Evolutionary conservation across 2,329 filamentous ascomycete genomes (phyloP).

Genomic region (Penicillium fuscoglaucum): DNA sequence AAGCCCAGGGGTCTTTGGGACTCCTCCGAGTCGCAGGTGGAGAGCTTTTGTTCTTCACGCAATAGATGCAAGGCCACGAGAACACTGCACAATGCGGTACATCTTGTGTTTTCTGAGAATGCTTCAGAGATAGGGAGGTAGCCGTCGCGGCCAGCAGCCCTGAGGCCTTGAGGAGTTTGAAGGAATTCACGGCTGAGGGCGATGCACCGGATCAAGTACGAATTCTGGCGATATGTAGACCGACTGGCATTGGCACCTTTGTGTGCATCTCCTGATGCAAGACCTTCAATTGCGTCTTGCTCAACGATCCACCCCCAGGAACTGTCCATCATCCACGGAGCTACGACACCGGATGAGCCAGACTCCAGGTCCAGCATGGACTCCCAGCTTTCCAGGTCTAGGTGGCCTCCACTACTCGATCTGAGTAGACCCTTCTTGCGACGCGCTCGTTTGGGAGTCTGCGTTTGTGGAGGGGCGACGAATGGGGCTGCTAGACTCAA

Average conservation of each 20-base stretch:
- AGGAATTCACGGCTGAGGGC: conserved; percentile 66
- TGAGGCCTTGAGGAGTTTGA: conserved; percentile 58
- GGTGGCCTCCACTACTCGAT: conserved; percentile 52
- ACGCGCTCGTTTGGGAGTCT: conserved; percentile 36
- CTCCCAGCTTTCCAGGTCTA: conserved; percentile 50
- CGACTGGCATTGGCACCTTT: conserved; percentile 22
- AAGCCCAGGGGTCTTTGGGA: conserved; percentile 48
- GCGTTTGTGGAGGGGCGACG: conserved; percentile 42
- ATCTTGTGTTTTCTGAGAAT: conserved; percentile 57
- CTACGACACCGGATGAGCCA: conserved; percentile 41
- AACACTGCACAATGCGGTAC: conserved; percentile 67
- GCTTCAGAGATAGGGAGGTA: conserved; percentile 64
- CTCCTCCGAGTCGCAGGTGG: conserved; percentile 57
- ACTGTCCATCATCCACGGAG: conserved; percentile 56
- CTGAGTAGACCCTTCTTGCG: conserved; percentile 48
- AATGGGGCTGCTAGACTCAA: conserved; percentile 65
- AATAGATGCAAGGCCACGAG: conserved; percentile 77
- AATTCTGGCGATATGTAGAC: conserved; percentile 39
- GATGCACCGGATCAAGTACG: conserved; percentile 51
- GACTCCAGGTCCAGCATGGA: conserved; percentile 51
- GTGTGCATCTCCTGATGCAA: conserved; percentile 13
- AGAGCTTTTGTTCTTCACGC: conserved; percentile 85
- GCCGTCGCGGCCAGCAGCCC: conserved; percentile 56
- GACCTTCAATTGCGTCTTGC: conserved; percentile 46
- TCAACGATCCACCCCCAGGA: conserved; percentile 74